A percentile compares a stretch with the other conserved stretches of the same genome.
phyloP scores from a whole-genome alignment of 495 filamentous ascomycete genomes.

The Hypoxylon lienhwacheense region DNA sequence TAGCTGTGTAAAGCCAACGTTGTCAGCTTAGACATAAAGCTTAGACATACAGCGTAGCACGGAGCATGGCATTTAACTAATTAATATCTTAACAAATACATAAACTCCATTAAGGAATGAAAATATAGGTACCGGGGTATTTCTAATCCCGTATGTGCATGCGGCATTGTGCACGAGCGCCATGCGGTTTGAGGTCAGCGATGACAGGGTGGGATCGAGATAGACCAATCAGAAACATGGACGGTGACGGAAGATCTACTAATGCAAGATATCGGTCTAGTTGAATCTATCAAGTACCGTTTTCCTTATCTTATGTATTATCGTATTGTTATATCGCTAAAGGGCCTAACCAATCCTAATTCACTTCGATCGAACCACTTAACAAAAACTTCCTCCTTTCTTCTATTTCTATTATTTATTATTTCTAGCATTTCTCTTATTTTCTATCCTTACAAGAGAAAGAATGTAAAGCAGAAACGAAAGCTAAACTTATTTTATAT shows the following conservation, averaged over 20 bases:
- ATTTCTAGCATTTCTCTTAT: neutral
- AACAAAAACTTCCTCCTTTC: neutral
- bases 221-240: constrained; percentile 23
- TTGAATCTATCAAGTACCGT: neutral
- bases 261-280: constrained; percentile 17
- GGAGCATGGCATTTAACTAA: no score
- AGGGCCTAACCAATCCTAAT: neutral
- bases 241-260: constrained; percentile 24
- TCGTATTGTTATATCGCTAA: neutral
- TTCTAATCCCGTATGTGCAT: constrained; percentile 2
- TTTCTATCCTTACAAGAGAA: neutral
- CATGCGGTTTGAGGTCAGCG: neutral
- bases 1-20: no score
- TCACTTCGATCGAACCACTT: constrained; percentile 2
- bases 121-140: neutral
- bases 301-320: neutral
- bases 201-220: constrained; percentile 22
- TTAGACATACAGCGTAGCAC: no score
- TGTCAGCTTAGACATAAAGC: no score
- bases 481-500: neutral
- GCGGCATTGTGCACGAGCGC: constrained; percentile 10
- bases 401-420: no score
- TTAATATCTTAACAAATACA: no score
- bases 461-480: no score
- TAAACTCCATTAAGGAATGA: no score